phyloP scores from a whole-genome alignment of 768 basidiomycete species.

The Suillus sp. region DNA sequence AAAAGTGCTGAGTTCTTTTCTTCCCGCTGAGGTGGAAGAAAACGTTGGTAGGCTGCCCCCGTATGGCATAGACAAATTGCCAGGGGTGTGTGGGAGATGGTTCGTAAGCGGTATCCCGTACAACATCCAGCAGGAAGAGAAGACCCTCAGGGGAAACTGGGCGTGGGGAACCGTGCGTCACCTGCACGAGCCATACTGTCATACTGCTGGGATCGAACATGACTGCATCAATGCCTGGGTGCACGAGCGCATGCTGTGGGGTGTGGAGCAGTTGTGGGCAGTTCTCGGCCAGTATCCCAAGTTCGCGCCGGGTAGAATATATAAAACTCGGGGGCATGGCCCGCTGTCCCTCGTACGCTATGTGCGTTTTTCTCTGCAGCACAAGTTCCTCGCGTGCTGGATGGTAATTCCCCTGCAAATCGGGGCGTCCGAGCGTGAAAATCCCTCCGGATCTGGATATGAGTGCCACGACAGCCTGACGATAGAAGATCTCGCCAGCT shows the following conservation, averaged over 20 bases:
- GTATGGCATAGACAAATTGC: neutral
- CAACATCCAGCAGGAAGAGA: neutral
- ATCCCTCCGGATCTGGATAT: neutral
- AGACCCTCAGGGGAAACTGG: neutral
- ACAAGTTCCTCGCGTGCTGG: neutral
- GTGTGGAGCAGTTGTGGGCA: neutral
- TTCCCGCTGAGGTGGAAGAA: neutral
- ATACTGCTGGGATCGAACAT: neutral
- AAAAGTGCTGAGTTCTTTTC: neutral
- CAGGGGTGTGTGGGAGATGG: neutral
- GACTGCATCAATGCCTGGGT: neutral
- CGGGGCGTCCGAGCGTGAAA: neutral
- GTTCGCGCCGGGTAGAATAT: neutral
- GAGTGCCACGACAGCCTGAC: neutral
- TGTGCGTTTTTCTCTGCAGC: neutral
- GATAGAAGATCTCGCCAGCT: neutral
- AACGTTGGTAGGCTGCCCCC: neutral
- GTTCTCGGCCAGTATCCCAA: neutral
- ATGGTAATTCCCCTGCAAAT: neutral
- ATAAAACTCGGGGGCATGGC: neutral
- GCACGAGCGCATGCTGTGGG: neutral
- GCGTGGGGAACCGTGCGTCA: neutral
- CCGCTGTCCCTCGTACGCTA: neutral
- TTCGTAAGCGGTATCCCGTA: neutral
- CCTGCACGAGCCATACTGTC: neutral